Percentiles rank a stretch among this genome's conserved stretches.
Evolutionary conservation across 2,329 filamentous ascomycete genomes (phyloP).

Genomic region (Cladophialophora exuberans): DNA sequence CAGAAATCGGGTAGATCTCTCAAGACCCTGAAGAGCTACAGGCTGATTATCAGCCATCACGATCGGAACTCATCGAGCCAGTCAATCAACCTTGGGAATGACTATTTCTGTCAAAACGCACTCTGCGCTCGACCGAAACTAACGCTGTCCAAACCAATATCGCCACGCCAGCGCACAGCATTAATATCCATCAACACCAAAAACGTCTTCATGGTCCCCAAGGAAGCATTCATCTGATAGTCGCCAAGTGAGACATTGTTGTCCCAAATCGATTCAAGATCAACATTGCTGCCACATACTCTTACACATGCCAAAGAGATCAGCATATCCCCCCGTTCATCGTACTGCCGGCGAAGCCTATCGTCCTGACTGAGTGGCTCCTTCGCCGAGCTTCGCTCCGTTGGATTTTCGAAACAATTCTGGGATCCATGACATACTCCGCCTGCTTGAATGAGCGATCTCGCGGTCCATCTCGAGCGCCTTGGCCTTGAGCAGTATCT

Average conservation of each 20-base stretch:
- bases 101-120: not conserved
- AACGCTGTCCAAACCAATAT: not conserved
- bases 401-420: conserved; percentile 2
- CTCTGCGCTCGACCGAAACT: not conserved
- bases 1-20: conserved; percentile 18
- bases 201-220: not conserved
- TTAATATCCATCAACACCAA: not conserved
- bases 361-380: conserved; percentile 23
- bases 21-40: conserved; percentile 19
- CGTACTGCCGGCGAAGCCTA: conserved; percentile 21
- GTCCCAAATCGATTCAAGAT: conserved; percentile 13
- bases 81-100: not conserved
- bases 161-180: not conserved
- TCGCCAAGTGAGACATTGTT: conserved; percentile 3
- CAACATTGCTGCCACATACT: conserved; percentile 6
- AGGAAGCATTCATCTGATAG: conserved; percentile 4
- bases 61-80: conserved; percentile 11
- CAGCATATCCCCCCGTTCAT: conserved; percentile 9
- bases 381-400: conserved; percentile 1
- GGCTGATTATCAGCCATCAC: conserved; percentile 17
- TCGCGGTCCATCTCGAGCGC: conserved; percentile 70
- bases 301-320: conserved; percentile 25
- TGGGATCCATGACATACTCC: conserved; percentile 22
- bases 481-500: conserved; percentile 80
- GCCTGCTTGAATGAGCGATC: conserved; percentile 60